phyloP scores from a whole-genome alignment of 116 monocot species.

The Thalassia testudinum region DNA sequence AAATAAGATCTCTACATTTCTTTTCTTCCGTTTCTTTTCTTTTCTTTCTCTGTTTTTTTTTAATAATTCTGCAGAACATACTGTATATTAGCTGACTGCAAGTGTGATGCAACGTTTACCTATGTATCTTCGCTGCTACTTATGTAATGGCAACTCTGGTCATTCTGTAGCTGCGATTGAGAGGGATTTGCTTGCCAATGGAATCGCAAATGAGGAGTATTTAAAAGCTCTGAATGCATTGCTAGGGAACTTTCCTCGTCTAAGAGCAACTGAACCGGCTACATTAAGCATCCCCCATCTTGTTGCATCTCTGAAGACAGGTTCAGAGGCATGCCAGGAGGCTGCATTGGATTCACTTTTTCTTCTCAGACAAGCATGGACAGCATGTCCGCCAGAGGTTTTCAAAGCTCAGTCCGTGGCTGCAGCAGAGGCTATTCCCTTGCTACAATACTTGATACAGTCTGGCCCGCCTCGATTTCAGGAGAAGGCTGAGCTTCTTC shows the following conservation, averaged over 20 bases:
- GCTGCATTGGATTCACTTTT: constrained; percentile 90
- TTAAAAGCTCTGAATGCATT: constrained; percentile 81
- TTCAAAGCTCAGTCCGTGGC: constrained; percentile 93
- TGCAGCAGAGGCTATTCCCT: constrained; percentile 84
- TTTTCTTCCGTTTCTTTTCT: too few species aligned
- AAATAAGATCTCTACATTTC: too few species aligned
- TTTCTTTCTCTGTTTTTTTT: too few species aligned
- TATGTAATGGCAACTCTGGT: too few species aligned
- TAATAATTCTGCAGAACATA: too few species aligned
- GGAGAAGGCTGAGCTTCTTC: constrained; percentile 88
- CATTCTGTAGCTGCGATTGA: constrained; percentile 79
- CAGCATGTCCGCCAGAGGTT: constrained; percentile 90
- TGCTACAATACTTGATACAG: constrained; percentile 93
- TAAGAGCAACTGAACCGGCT: constrained; percentile 91
- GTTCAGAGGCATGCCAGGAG: constrained; percentile 87
- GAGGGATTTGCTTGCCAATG: constrained; percentile 80
- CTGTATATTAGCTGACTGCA: too few species aligned
- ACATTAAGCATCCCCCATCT: constrained; percentile 90
- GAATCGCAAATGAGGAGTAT: constrained; percentile 88
- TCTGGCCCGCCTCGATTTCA: constrained; percentile 93
- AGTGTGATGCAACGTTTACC: too few species aligned
- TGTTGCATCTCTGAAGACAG: constrained; percentile 86
- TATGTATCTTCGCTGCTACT: too few species aligned
- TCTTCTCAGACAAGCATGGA: constrained; percentile 94
- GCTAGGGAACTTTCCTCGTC: constrained; percentile 87